Evolutionary conservation across 1,284 basidiomycete species (phyloP), one percentile per base, ranked within the genome.

Genomic region (Rhodotorula sp.): DNA sequence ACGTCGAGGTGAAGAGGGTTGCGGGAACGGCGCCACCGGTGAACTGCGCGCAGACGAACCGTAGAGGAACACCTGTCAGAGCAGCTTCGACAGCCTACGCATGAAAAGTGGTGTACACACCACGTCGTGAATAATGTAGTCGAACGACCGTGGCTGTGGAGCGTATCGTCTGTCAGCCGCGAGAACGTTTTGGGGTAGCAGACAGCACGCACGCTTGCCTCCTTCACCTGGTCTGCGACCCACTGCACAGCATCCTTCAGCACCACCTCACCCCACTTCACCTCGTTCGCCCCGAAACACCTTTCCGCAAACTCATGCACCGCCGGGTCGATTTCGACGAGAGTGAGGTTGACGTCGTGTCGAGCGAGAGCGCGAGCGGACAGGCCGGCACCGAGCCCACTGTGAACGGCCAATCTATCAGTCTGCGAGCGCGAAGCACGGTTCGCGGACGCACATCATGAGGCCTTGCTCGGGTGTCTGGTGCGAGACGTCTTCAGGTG

Each of bases 71-170:
- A 44, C 34, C 34, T 34, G 34, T 34, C 34, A 34, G 34, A 34
- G 5, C 34, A 34, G 34, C 34, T 10, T 34, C n/a, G 34, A 34
- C 34, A 34, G 6, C 10, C 10, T 34, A 10, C 34, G 34, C 34
- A 18, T 20, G 26, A 44, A 10, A 34, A 34, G 6, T 34, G 34
- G 34, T 34, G 6, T 5, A 50, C 69, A n/a, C 13, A 73, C 71
- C 75, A 89, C 91, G 77, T 95, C 94, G 76, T 97, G 94, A 0
- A 95, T 83, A 26, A 93, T 85, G 74, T 90, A 87, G 78, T 91
- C 89, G 78, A 87, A 95, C 31, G 40, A 7, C 3, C 78, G 78
- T 44, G 80, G 76, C 74, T 60, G 59, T 72, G 75, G 50, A 30
- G 2, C 4, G 20, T 6, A n/a, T 37, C 4, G n/a, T 16, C 46